These are phyloP conservation scores for Tetraselmis striata DNA, from an alignment of 139 green algal species.

Conservation along the genomic window DNA sequence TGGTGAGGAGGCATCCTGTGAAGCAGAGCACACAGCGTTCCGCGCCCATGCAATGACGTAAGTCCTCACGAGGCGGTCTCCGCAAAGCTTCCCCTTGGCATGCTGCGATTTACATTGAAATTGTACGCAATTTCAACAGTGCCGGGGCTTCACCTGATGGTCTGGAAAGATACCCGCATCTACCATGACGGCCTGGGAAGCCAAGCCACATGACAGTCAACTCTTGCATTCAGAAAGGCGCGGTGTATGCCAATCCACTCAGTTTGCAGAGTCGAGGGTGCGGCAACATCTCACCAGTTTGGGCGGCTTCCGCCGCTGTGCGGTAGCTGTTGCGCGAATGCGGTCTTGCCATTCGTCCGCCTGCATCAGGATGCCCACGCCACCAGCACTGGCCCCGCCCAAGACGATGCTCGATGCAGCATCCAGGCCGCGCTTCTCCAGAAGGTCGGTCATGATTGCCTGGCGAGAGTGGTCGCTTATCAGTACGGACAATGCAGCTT, in stretches of 20 bases:
- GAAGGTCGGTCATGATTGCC: background rate
- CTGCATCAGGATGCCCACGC: background rate
- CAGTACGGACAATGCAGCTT: no score
- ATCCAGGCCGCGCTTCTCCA: background rate
- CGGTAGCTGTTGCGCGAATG: background rate
- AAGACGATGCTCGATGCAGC: background rate
- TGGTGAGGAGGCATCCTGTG: background rate
- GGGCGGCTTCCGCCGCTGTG: background rate
- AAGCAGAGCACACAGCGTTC: no score
- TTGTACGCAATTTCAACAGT: no score
- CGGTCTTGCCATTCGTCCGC: background rate
- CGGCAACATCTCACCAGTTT: background rate
- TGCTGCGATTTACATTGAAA: no score
- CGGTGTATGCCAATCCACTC: no score
- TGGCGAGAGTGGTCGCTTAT: no score
- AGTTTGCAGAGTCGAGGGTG: no score
- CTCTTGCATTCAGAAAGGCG: no score
- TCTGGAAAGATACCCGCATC: background rate
- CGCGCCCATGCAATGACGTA: no score
- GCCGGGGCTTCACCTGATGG: background rate
- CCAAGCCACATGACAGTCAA: background rate
- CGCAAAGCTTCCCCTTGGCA: no score
- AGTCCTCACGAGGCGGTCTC: no score
- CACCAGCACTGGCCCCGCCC: background rate
- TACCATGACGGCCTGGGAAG: background rate